These are phyloP conservation scores for Coniella vitis DNA, from an alignment of 2,329 filamentous ascomycete genomes.

Conservation along the genomic window DNA sequence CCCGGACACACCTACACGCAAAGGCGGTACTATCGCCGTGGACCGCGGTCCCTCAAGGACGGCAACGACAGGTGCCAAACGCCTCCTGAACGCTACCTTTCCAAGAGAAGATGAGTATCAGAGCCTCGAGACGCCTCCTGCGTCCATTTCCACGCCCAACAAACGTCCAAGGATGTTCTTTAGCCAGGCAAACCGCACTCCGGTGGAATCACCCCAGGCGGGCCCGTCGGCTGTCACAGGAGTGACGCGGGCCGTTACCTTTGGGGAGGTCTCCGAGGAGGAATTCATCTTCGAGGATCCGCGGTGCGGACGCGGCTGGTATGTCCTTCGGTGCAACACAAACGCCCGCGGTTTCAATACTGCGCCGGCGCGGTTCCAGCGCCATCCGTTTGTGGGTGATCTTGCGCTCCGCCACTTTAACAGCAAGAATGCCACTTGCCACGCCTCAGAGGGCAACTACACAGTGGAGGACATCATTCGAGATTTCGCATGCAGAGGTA, in stretches of 20 bases:
- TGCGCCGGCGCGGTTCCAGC: not conserved
- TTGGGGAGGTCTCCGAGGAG: not conserved
- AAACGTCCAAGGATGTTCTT: not conserved
- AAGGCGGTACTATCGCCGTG: not conserved
- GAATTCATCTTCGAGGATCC: not conserved
- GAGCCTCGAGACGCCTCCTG: too few species aligned
- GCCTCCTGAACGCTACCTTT: not conserved
- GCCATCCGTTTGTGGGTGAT: not conserved
- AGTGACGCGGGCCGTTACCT: not conserved
- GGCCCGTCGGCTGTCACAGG: too few species aligned
- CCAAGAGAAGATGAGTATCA: too few species aligned
- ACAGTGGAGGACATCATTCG: not conserved
- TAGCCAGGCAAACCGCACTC: too few species aligned
- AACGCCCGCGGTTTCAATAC: not conserved
- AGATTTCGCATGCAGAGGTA: not conserved
- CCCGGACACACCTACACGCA: too few species aligned
- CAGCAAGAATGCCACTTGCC: not conserved
- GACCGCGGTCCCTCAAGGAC: not conserved
- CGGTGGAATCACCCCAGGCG: too few species aligned
- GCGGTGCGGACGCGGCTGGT: conserved; percentile 1
- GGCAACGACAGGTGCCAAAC: not conserved
- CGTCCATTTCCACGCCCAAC: not conserved
- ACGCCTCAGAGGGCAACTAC: not conserved
- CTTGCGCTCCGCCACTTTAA: not conserved
- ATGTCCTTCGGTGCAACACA: not conserved